Evolutionary conservation across 495 filamentous ascomycete species (phyloP), one percentile per base, ranked within the genome.

Genomic region (Talaromyces trachyspermus): DNA sequence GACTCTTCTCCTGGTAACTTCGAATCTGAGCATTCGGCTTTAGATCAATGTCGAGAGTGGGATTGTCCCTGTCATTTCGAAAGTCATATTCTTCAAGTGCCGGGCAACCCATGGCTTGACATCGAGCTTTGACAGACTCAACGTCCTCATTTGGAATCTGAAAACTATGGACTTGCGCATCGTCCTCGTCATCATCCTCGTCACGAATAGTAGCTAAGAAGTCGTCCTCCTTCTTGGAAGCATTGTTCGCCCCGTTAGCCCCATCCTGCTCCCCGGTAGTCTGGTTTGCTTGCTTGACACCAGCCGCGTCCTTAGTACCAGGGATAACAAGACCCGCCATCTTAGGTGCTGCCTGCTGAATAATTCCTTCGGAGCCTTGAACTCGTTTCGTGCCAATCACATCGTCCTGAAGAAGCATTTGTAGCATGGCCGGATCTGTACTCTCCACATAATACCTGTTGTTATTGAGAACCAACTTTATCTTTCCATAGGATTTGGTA

Each of bases 81-180:
- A 96, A 97, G 58, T 97, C 94, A 63, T 99, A 97, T 62, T 99
- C 92, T 63, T 96, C 94, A 23, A 96, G 71, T 22, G 95, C 83
- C 4, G 91, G 94, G 53, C 84, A 85, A 14, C 81, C 82, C 33
- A 99, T 80, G 12, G 88, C 83, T 45, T 92, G 79, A 59, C 92
- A 96, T 42, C 85, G 81, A 58, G 91, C 91, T 63, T 94, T 87
- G 3, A 97, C 90, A 4, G 72, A 72, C 65, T 96, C 89, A 15
- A 95, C 87, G 25, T 76, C 76, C 39, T 76, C 72, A 35, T 84
- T 79, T 2, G 75, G 75, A 52, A 99, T 95, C 60, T 97, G 85
- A 57, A 99, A 95, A n/a, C 89, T 85, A 63, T 96, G 91, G 6
- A 95, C 88, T 47, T 86, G 86, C 26, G 83, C 77, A 46, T 95